Evolutionary conservation across 331 rosid species (phyloP).

Genomic region (Malus hybrid): DNA sequence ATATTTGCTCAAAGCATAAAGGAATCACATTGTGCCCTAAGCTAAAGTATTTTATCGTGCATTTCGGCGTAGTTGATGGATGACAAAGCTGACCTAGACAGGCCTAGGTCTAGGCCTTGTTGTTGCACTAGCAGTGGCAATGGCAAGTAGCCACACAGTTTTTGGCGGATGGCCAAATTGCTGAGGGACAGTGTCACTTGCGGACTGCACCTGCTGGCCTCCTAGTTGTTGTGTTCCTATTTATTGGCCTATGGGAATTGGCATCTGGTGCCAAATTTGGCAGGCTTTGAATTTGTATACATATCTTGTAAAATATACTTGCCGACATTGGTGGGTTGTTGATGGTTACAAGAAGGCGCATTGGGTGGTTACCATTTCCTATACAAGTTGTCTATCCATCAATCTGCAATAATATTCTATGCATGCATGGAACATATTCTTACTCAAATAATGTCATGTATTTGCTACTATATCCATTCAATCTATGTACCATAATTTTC

Average conservation of each 20-base stretch:
- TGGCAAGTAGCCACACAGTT: neutral
- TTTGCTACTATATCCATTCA: neutral
- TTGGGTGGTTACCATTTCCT: neutral
- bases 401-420: neutral
- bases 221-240: neutral
- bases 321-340: neutral
- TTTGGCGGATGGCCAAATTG: neutral
- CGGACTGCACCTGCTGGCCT: neutral
- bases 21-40: neutral
- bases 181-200: neutral
- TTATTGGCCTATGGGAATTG: neutral
- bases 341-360: constrained; percentile 2
- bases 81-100: too few species aligned
- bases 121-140: neutral
- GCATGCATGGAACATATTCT: constrained; percentile 17
- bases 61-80: neutral
- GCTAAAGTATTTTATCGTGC: neutral
- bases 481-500: neutral
- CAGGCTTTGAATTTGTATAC: neutral
- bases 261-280: constrained; percentile 11
- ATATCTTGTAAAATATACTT: neutral
- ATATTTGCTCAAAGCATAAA: neutral
- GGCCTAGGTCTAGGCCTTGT: neutral
- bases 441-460: neutral
- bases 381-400: neutral